A percentile compares a stretch with the other conserved stretches of the same genome.
Conservation (phyloP, 495 filamentous ascomycete species). For the Tuber calosporum region DNA sequence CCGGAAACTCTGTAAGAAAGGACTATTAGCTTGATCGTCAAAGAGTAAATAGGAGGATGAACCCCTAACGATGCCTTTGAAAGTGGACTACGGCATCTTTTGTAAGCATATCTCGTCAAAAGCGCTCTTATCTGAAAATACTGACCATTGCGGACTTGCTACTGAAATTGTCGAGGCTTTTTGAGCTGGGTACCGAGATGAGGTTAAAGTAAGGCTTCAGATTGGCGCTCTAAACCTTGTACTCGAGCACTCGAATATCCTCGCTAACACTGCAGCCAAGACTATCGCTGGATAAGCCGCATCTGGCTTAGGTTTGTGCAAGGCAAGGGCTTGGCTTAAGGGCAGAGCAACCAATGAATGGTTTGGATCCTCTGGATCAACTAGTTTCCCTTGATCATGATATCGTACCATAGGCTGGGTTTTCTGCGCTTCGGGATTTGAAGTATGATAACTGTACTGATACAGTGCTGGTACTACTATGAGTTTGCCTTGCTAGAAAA, state of each 20-base stretch:
- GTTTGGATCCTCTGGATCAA: not conserved
- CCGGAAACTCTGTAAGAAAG: slow-evolving; percentile 55
- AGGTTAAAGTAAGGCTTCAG: not conserved
- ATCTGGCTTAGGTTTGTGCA: not conserved
- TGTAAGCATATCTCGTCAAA: slow-evolving; percentile 4
- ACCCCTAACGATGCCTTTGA: slow-evolving; percentile 59
- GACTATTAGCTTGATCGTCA: slow-evolving; percentile 17
- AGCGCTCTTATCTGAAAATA: not conserved
- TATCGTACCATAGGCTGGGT: not conserved
- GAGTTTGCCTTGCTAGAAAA: not conserved
- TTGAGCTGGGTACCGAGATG: not conserved
- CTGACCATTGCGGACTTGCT: not conserved
- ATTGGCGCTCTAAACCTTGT: not conserved
- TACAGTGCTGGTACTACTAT: not conserved
- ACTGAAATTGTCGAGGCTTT: not conserved
- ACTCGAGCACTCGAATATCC: too few species aligned
- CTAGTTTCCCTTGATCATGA: not conserved
- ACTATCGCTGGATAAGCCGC: not conserved
- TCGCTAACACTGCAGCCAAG: not conserved
- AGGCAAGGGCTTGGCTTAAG: not conserved
- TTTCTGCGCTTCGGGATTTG: not conserved
- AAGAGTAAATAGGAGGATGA: slow-evolving; percentile 20
- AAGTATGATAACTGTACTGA: too few species aligned
- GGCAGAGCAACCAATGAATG: not conserved
- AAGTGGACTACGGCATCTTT: slow-evolving; percentile 58